phyloP scores from a whole-genome alignment of 106 monocot genomes.

The Triglochin maritima region DNA sequence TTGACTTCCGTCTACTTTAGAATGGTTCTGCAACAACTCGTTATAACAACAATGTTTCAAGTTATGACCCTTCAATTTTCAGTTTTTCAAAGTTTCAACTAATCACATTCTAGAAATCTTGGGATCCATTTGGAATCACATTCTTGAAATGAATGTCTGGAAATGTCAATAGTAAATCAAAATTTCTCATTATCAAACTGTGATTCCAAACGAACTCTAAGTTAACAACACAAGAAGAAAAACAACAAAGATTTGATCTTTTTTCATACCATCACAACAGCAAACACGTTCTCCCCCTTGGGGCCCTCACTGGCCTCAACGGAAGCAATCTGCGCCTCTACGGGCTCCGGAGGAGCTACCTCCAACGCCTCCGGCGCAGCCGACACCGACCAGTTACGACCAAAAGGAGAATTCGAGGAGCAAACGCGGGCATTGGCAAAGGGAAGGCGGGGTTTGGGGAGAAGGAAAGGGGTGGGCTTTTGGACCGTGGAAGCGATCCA shows the following conservation, averaged over 20 bases:
- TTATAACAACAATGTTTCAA: too few species aligned
- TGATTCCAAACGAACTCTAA: too few species aligned
- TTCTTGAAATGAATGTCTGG: too few species aligned
- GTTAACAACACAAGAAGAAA: not conserved
- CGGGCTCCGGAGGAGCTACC: conserved; percentile 38
- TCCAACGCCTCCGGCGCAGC: conserved; percentile 10
- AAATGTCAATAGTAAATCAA: too few species aligned
- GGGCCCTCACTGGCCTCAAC: conserved; percentile 20
- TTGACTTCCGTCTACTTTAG: too few species aligned
- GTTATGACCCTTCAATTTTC: too few species aligned
- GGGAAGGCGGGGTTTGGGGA: conserved; percentile 7
- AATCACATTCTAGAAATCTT: too few species aligned
- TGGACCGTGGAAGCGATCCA: conserved; percentile 7
- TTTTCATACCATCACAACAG: conserved; percentile 63
- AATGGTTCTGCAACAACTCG: too few species aligned
- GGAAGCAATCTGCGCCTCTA: conserved; percentile 53
- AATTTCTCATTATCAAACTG: not conserved
- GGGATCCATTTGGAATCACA: too few species aligned
- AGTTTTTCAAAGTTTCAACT: too few species aligned
- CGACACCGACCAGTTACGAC: conserved; percentile 19
- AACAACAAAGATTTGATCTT: not conserved
- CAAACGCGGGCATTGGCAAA: not conserved
- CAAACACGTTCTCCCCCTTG: conserved; percentile 74
- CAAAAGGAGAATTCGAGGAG: not conserved
- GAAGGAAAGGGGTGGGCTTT: not conserved